Percentiles rank a stretch among this genome's conserved stretches.
phyloP scores from a whole-genome alignment of 768 basidiomycete species.

The Podaxis sp. region DNA sequence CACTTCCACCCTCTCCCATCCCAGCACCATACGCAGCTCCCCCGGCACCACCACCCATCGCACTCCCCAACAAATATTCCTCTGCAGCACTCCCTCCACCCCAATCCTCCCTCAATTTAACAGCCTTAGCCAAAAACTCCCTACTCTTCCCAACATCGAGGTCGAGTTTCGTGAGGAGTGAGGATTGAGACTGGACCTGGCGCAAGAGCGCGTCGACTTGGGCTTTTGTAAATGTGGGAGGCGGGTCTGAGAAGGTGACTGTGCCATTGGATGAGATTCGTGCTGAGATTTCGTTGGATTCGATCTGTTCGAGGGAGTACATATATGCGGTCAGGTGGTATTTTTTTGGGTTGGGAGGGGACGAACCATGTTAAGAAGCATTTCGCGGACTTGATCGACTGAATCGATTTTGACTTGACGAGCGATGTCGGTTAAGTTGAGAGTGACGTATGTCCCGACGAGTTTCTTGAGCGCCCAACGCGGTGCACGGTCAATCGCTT shows the following conservation, averaged over 20 bases:
- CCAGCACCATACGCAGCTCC: not conserved
- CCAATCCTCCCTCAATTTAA: slow-evolving; percentile 17
- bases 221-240: slow-evolving; percentile 53
- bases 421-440: slow-evolving; percentile 72
- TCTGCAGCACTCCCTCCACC: slow-evolving; percentile 9
- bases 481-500: slow-evolving; percentile 68
- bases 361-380: slow-evolving; percentile 74
- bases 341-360: not conserved
- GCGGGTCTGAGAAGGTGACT: slow-evolving; percentile 71
- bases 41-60: not conserved
- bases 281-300: slow-evolving; percentile 67
- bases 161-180: slow-evolving; percentile 49
- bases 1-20: not conserved
- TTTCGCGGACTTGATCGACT: slow-evolving; percentile 52
- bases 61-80: not conserved
- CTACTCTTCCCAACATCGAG: slow-evolving; percentile 59
- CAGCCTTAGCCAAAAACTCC: slow-evolving; percentile 71
- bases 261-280: slow-evolving; percentile 66
- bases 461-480: slow-evolving; percentile 80
- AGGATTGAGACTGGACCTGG: slow-evolving; percentile 55
- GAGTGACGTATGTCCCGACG: slow-evolving; percentile 80
- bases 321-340: not conserved
- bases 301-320: slow-evolving; percentile 50
- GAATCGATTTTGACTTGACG: slow-evolving; percentile 48
- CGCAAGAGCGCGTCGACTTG: slow-evolving; percentile 62